phyloP scores from a whole-genome alignment of 139 green algal genomes.

The Ulvella scutata region DNA sequence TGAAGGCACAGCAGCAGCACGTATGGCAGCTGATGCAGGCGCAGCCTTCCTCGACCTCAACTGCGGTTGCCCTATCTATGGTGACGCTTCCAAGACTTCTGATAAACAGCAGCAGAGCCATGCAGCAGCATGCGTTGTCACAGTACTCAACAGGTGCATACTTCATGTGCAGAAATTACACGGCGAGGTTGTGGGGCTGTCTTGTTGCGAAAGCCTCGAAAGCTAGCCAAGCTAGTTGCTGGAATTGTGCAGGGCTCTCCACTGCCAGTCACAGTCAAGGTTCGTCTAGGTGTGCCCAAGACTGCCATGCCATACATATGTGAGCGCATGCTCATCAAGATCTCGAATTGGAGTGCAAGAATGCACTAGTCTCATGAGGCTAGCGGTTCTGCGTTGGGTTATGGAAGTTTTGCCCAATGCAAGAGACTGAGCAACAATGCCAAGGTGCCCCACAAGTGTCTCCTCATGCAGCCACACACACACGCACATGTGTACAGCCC shows the following conservation, averaged over 20 bases:
- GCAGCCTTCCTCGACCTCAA: slow-evolving; percentile 72
- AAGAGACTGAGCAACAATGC: too few relatives aligned
- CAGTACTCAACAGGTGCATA: neutral
- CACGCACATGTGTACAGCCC: too few relatives aligned
- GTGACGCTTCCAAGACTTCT: slow-evolving; percentile 8
- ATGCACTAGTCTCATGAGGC: too few relatives aligned
- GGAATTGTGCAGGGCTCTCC: slow-evolving; percentile 38
- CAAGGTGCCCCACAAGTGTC: too few relatives aligned
- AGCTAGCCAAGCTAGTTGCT: slow-evolving; percentile 59
- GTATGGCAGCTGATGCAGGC: slow-evolving; percentile 30
- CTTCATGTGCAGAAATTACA: slow-evolving; percentile 43
- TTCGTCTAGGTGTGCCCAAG: slow-evolving; percentile 2
- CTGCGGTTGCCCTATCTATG: slow-evolving; percentile 68
- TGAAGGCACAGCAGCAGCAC: slow-evolving; percentile 43
- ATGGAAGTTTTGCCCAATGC: too few relatives aligned
- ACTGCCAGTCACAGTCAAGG: slow-evolving; percentile 76
- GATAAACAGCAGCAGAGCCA: neutral
- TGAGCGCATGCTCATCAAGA: too few relatives aligned
- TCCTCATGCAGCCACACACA: too few relatives aligned
- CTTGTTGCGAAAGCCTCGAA: slow-evolving; percentile 61
- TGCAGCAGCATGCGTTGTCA: neutral
- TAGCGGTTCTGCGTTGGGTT: too few relatives aligned
- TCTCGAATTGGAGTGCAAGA: too few relatives aligned
- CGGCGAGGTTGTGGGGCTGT: slow-evolving; percentile 48
- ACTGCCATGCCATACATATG: neutral